Evolutionary conservation across 768 basidiomycete species (phyloP), one percentile per base, ranked within the genome.

Genomic region (Suillus decipiens): DNA sequence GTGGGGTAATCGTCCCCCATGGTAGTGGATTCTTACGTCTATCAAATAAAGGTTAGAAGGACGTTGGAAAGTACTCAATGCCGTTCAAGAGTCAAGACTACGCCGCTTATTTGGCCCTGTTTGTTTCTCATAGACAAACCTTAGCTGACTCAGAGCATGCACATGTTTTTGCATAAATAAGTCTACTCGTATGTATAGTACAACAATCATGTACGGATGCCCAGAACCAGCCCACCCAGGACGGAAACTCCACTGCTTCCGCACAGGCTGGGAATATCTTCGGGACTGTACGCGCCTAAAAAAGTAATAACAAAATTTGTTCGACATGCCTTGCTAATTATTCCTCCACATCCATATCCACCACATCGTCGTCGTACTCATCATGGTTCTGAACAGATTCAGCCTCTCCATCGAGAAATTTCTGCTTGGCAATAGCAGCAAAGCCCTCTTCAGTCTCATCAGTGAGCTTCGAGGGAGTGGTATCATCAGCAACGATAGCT

Each of bases 1-100:
- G 88, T 92, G 28, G 93, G 90, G 75, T 92, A 93, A 63, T 92
- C 87, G 77, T 89, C 89, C 69, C 84, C 82, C 90, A 92, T 93
- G 33, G 39, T 50, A 57, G 19, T 19, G 39, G 56, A 57, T 57
- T 28, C 9, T 37, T 41, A 11, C 24, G 24, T 15, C 24, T 57
- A 28, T 8, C 28, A 8, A 56, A 24, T 39, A 39, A 57, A 39
- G 2, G 31, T 48, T 31, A 19, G 17, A 31, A 17, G 6, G 39
- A 57, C 5, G 37, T 54, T n/a, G 1, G 8, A 12, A 31, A 31
- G 31, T 19, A 28, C 28, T 28, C 3, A 51, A 19, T 11, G 51
- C 31, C 19, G 31, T 31, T 51, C 36, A 28, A 22, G 54, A 22
- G 24, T n/a, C 50, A 5, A 51, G 19, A 19, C 12, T 53, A 33